Evolutionary conservation across 2,329 filamentous ascomycete genomes (phyloP), one percentile per base, ranked within the genome.

Genomic region (Fusarium sulawesiense): DNA sequence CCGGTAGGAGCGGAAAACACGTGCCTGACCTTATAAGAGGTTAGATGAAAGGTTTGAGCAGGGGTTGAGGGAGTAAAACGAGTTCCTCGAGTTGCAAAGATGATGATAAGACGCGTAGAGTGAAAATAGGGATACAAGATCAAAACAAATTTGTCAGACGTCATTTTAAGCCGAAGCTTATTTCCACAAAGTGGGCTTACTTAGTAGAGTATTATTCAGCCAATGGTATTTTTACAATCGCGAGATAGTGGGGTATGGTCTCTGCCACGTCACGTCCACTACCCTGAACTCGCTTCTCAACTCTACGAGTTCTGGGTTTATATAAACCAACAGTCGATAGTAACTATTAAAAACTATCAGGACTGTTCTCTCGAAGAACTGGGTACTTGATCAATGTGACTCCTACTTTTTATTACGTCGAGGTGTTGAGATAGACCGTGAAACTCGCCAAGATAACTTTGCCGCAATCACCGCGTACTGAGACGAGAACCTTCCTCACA

Each of bases 371-470:
- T 7, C 29, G 3, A 13, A 14, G 12, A 30, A 14, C 34, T 12
- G 4, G 3, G 18, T n/a, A 37, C 2, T n/a, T 1, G 11, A 4
- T 7, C 2, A 12, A n/a, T n/a, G 0, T 37, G 3, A n/a, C 6
- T n/a, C 7, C 2, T 37, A 12, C 3, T n/a, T 37, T 37, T 37
- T 37, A n/a, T n/a, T 10, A n/a, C 18, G 4, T n/a, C 18, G 5
- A 37, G 18, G 18, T n/a, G 34, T n/a, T n/a, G 18, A 37, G 34
- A 37, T 37, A 37, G 18, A 37, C 18, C 34, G 18, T 37, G 34
- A 37, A 37, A 37, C 18, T 37, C 3, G 34, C 34, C 18, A 37
- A 37, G 34, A 18, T n/a, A 12, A 37, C 34, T 37, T 37, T 6
- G 34, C 34, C 34, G 34, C 34, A 37, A 37, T 37, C 34, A 37